phyloP scores from a whole-genome alignment of 306 rosid genomes.

The Fragaria vesca region DNA sequence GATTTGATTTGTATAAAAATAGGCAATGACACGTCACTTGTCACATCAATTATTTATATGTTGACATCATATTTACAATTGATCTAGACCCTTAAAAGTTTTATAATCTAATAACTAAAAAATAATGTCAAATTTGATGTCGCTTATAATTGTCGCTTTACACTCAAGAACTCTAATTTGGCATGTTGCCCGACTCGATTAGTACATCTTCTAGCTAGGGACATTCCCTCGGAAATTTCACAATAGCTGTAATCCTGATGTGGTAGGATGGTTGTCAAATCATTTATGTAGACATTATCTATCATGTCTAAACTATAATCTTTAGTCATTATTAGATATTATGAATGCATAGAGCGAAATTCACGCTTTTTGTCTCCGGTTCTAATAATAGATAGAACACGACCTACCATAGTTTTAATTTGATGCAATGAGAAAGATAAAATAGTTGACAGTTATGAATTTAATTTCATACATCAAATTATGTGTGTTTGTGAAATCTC shows the following conservation, averaged over 20 bases:
- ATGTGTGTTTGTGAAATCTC: neutral
- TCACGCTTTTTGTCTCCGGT: neutral
- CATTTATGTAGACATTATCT: neutral
- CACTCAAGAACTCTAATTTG: constrained; percentile 7
- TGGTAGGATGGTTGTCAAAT: neutral
- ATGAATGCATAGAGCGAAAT: neutral
- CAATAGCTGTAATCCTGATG: neutral
- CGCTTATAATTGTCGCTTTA: neutral
- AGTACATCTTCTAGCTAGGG: neutral
- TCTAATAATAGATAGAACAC: no score
- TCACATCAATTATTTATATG: no score
- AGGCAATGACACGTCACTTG: no score
- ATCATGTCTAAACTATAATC: neutral
- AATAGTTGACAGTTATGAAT: neutral
- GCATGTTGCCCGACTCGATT: constrained; percentile 6
- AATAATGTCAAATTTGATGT: no score
- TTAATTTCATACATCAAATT: no score
- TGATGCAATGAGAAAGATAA: neutral
- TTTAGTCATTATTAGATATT: neutral
- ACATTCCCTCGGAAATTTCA: constrained; percentile 6
- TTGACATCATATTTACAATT: no score
- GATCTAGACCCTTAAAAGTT: no score
- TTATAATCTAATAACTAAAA: no score
- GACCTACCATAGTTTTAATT: neutral
- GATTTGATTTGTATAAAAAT: no score